Evolutionary conservation across 805 yeast genomes (phyloP), one percentile per base, ranked within the genome.

Genomic region (Candida tibetensis): DNA sequence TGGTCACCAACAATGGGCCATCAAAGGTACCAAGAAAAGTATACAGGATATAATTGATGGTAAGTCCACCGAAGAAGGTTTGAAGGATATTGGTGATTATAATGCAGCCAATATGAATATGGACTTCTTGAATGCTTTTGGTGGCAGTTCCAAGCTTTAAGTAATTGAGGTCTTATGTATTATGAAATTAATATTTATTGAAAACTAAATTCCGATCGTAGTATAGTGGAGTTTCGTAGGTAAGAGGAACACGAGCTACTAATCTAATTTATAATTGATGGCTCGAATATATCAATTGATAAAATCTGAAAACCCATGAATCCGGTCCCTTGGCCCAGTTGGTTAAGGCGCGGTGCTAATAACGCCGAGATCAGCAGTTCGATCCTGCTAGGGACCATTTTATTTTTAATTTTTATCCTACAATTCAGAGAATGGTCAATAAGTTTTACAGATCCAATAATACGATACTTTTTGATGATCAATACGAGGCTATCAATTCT

Each of bases 341-440:
- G 76, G 76, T 71, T 70, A 71, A 69, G 76, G 76, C 76, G 74
- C 70, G 71, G 76, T 70, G 75, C 76, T 71, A 71, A 71, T 71
- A 69, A 66, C 70, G 69, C 70, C 64, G 62, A 66, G 71, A 65
- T 66, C 71, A 64, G 71, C 71, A 60, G 71, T 66, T 66, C 71
- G 71, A 63, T 52, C 60, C 60, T 48, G 55, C 55, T 51, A 41
- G 41, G 45, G 42, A 38, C 43, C 39, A 36, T 23, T 37, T 18
- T 9, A 23, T 13, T 21, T 21, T 21, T 7, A 28, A n/a, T 28
- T 28, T 14, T 28, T 28, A 7, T 28, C 16, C 30, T 7, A 6
- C 30, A 7, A 9, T 28, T 14, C 8, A 14, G 13, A 28, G 25
- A 21, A 21, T 7, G 25, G 25, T 28, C 17, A 14, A 4, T n/a